Evolutionary conservation across 1,284 basidiomycete genomes (phyloP), one percentile per base, ranked within the genome.

Genomic region (Ceratobasidium papillatum): DNA sequence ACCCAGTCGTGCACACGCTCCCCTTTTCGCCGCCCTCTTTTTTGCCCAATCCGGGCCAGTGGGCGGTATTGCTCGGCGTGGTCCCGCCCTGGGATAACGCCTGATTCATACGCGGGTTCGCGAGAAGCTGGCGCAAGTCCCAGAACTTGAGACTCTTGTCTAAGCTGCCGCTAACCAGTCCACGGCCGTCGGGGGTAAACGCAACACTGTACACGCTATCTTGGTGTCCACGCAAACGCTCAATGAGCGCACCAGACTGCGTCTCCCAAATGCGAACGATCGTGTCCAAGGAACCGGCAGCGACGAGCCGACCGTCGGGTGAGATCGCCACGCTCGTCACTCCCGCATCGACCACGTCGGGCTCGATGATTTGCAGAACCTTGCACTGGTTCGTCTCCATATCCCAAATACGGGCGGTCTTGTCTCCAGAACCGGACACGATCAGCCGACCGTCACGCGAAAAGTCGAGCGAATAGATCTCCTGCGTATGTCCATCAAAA

Each of bases 401-500:
- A 80, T 95, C 90, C 95, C 95, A 97, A 74, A 96, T 90, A 61
- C 92, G 87, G n/a, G 93, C 92, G 11, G 94, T 95, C 82, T 92
- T 92, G 83, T 97, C 95, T 4, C 93, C 94, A 0, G 93, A 94
- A 19, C 94, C 95, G 12, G 92, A 94, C n/a, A 95, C 91, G 76
- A 97, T 90, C 78, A 92, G 88, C 14, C 89, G 85, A 7, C 94
- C 94, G 79, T 96, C 93, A 30, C 87, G 83, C 9, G 92, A 92
- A 81, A 95, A 96, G 80, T 95, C 94, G 75, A 97, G 88, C 4
- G 94, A 94, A 82, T 96, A 97, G 78, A 97, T 95, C 82, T 95
- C 95, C 80, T 94, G 92, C 80, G 91, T 89, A 83, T 97, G 95
- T 1, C 94, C 95, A 64, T 91, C 88, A 77, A 96, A 92, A 25